A percentile compares a stretch with the other conserved stretches of the same genome.
These are phyloP conservation scores for Yarrowia divulgata DNA, from an alignment of 805 yeast genomes.

Conservation along the genomic window DNA sequence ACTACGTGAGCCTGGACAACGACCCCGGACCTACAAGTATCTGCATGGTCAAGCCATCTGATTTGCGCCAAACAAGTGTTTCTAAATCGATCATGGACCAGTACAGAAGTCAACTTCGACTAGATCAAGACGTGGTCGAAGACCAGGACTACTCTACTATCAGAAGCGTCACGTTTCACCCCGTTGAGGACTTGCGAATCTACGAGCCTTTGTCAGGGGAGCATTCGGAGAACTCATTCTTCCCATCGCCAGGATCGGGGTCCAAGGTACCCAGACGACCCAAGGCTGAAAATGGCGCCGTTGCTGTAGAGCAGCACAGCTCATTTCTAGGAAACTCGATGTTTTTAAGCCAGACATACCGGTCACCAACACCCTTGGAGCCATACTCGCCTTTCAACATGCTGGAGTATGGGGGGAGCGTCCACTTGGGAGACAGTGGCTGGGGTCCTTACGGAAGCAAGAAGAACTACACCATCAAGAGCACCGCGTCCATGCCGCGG, in stretches of 20 bases:
- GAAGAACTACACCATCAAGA: slow-evolving; percentile 3
- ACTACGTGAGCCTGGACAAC: background rate
- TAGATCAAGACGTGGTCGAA: background rate
- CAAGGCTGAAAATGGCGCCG: background rate
- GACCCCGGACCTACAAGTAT: slow-evolving; percentile 22
- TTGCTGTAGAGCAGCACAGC: background rate
- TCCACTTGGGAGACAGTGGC: slow-evolving; percentile 17
- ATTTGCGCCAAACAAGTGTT: slow-evolving; percentile 2
- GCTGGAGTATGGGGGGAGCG: slow-evolving; percentile 30
- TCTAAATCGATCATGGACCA: slow-evolving; percentile 25
- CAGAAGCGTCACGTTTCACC: slow-evolving; percentile 14
- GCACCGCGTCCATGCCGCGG: slow-evolving; percentile 22
- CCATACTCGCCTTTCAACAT: slow-evolving; percentile 18
- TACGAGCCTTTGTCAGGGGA: slow-evolving; percentile 29
- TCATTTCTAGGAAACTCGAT: slow-evolving; percentile 4
- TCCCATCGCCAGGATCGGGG: slow-evolving; percentile 32
- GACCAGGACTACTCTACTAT: slow-evolving; percentile 9
- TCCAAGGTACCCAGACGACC: slow-evolving; percentile 6
- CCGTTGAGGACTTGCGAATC: slow-evolving; percentile 5
- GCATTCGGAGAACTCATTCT: slow-evolving; percentile 27
- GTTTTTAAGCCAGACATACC: slow-evolving; percentile 11
- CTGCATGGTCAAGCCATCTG: slow-evolving; percentile 26
- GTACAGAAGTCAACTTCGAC: slow-evolving; percentile 8
- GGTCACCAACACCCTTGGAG: background rate
- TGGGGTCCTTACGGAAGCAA: slow-evolving; percentile 20